These are phyloP conservation scores for Xylaria flabelliformis DNA, from an alignment of 495 filamentous ascomycete genomes.

Conservation along the genomic window DNA sequence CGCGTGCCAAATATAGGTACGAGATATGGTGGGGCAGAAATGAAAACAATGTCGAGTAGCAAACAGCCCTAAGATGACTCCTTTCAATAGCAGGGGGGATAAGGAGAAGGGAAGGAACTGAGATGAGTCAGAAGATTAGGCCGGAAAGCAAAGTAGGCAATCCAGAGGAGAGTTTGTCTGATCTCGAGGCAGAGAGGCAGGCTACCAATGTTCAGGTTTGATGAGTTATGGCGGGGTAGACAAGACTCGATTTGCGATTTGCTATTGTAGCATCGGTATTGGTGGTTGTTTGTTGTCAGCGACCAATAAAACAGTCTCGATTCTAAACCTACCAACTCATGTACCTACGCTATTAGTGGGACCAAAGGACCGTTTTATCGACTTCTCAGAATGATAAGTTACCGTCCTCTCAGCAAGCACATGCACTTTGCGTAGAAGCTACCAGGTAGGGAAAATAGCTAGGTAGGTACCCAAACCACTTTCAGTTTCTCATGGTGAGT, in stretches of 20 bases:
- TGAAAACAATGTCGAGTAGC: neutral
- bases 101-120: neutral
- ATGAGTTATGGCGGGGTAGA: conserved; percentile 16
- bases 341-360: neutral
- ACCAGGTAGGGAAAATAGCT: too few relatives aligned
- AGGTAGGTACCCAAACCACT: neutral
- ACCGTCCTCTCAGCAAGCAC: neutral
- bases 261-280: conserved; percentile 14
- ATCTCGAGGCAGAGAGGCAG: neutral
- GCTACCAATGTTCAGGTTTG: conserved; percentile 28
- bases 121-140: neutral
- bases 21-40: conserved; percentile 1
- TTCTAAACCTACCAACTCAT: neutral
- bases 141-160: neutral
- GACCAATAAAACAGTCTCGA: conserved; percentile 10
- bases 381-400: too few relatives aligned
- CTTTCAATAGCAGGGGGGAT: neutral
- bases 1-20: neutral
- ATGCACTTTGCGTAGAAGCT: neutral
- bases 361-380: neutral
- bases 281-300: conserved; percentile 13
- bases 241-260: conserved; percentile 27
- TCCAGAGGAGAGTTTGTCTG: neutral
- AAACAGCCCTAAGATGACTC: neutral
- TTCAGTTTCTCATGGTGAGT: neutral